These are phyloP conservation scores for Cladophialophora yegresii DNA, from an alignment of 2,329 filamentous ascomycete genomes.

Conservation along the genomic window DNA sequence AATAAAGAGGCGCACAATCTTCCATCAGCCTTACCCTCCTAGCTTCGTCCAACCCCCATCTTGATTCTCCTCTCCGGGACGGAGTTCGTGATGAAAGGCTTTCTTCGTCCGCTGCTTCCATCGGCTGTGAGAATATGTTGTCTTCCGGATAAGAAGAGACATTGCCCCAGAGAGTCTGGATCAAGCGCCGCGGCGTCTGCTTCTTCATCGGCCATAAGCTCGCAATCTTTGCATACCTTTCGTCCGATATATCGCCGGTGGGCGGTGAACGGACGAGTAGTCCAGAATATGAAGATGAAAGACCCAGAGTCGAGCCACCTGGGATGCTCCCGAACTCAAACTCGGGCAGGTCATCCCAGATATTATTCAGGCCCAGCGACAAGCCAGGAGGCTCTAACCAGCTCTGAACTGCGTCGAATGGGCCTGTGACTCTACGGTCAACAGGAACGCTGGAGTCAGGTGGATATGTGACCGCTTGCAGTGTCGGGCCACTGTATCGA, in stretches of 20 bases:
- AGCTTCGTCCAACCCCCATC: constrained; percentile 19
- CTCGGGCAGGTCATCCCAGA: constrained; percentile 17
- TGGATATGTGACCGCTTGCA: background rate
- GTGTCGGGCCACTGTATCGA: background rate
- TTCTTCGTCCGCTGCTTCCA: background rate
- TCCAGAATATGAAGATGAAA: constrained; percentile 5
- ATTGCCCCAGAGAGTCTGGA: constrained; percentile 21
- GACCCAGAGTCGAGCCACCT: background rate
- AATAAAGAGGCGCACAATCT: constrained; percentile 7
- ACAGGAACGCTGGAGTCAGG: background rate
- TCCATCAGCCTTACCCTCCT: constrained; percentile 8
- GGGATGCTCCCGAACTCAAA: constrained; percentile 13
- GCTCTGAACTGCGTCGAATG: constrained; percentile 6
- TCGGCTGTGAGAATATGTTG: constrained; percentile 13
- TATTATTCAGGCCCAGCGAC: constrained; percentile 3
- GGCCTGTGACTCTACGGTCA: background rate
- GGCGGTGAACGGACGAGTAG: constrained; percentile 9
- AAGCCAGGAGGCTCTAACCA: constrained; percentile 15
- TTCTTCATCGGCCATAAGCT: constrained; percentile 17
- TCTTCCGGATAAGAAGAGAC: constrained; percentile 13
- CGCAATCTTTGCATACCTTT: constrained; percentile 19
- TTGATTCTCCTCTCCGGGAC: background rate
- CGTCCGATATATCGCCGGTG: constrained; percentile 18
- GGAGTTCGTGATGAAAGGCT: background rate
- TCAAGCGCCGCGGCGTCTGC: constrained; percentile 10